phyloP scores from a whole-genome alignment of 257 asterid species.

The Fraxinus anomala region DNA sequence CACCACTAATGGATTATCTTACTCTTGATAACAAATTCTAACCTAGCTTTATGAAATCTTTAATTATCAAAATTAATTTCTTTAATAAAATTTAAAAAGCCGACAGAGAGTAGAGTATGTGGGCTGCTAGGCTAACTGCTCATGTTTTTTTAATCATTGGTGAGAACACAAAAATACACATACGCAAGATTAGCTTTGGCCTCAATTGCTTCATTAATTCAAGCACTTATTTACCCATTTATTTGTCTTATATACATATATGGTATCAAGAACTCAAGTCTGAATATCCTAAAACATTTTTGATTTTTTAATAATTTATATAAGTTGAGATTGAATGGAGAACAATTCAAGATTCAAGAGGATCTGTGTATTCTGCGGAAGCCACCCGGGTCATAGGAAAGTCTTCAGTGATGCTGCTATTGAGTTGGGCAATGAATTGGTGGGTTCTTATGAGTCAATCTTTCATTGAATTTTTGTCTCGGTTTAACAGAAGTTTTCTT shows the following conservation, averaged over 20 bases:
- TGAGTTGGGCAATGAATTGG: constrained; percentile 93
- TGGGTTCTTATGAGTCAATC: constrained; percentile 37
- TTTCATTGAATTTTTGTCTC: constrained; percentile 26
- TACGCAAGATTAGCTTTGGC: constrained; percentile 12
- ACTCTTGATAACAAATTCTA: not conserved
- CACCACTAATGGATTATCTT: too few relatives aligned
- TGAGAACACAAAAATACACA: not conserved
- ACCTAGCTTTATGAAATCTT: not conserved
- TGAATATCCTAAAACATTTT: constrained; percentile 3
- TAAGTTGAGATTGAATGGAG: constrained; percentile 44
- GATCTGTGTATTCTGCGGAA: constrained; percentile 95
- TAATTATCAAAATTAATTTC: not conserved
- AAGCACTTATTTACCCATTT: constrained; percentile 20
- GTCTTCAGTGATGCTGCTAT: constrained; percentile 95
- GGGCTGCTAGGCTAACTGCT: not conserved
- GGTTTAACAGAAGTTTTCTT: not conserved
- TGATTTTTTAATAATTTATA: constrained; percentile 6
- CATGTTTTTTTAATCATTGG: constrained; percentile 5
- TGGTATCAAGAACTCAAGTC: constrained; percentile 4
- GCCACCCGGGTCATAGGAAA: constrained; percentile 83
- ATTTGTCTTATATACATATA: constrained; percentile 1
- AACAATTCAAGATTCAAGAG: constrained; percentile 69
- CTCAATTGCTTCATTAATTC: constrained; percentile 23
- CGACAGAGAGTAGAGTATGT: constrained; percentile 1
- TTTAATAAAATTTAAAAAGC: not conserved